These are phyloP conservation scores for Coleophoma cylindrospora DNA, from an alignment of 2,329 filamentous ascomycete species.

Conservation along the genomic window DNA sequence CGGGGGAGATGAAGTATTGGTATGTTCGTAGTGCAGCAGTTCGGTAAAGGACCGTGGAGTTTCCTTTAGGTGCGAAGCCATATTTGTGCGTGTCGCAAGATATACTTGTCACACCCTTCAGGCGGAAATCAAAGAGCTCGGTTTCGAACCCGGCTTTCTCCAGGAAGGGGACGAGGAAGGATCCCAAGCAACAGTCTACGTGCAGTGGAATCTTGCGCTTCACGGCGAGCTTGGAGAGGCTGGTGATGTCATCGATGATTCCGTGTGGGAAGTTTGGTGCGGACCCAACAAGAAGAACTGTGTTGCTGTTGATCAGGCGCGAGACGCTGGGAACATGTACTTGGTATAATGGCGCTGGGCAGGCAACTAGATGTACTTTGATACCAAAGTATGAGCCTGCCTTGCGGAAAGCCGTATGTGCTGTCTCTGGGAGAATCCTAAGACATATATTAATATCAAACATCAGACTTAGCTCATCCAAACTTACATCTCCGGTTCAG, in stretches of 20 bases:
- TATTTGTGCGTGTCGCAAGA: constrained; percentile 99
- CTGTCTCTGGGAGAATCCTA: constrained; percentile 90
- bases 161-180: constrained; percentile 89
- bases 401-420: constrained; percentile 94
- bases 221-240: constrained; percentile 76
- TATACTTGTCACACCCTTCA: constrained; percentile 92
- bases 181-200: constrained; percentile 96
- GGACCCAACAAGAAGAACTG: constrained; percentile 85
- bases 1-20: constrained; percentile 93
- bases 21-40: constrained; percentile 72
- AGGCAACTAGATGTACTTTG: constrained; percentile 83
- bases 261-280: constrained; percentile 98
- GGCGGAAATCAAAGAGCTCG: constrained; percentile 85
- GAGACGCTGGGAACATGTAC: constrained; percentile 74
- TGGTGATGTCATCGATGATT: constrained; percentile 91
- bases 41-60: constrained; percentile 89
- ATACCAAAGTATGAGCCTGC: constrained; percentile 95
- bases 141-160: constrained; percentile 90
- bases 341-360: constrained; percentile 80
- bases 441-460: constrained; percentile 11
- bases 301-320: constrained; percentile 90
- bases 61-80: constrained; percentile 96
- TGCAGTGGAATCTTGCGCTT: constrained; percentile 81
- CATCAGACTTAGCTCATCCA: constrained; percentile 8
- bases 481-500: constrained; percentile 85